Percentiles rank a stretch among this genome's conserved stretches.
These are phyloP conservation scores for Aspergillus cejpii DNA, from an alignment of 2,329 filamentous ascomycete species.

Conservation along the genomic window DNA sequence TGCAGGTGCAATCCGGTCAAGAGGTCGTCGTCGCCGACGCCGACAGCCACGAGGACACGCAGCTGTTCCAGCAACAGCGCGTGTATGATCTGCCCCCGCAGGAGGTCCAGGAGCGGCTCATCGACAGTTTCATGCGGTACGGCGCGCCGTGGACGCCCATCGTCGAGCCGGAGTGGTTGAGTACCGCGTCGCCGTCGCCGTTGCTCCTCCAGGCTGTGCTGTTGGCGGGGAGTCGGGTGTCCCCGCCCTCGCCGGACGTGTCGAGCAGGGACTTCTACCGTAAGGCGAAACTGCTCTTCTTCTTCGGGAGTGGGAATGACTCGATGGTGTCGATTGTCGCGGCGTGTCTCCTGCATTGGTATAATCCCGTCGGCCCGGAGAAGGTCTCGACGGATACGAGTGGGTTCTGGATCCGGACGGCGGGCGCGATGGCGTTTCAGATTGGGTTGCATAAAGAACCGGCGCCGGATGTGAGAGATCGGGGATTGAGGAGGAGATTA, in stretches of 20 bases:
- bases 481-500: conserved; percentile 36
- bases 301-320: conserved; percentile 30
- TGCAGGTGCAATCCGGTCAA: conserved; percentile 24
- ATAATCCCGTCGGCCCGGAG: conserved; percentile 40
- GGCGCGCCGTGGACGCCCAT: conserved; percentile 41
- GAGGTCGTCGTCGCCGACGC: conserved; percentile 20
- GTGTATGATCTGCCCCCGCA: conserved; percentile 20
- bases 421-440: conserved; percentile 40
- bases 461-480: conserved; percentile 27
- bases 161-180: conserved; percentile 37
- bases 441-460: conserved; percentile 41
- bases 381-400: conserved; percentile 38
- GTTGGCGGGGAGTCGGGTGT: conserved; percentile 39
- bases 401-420: conserved; percentile 39
- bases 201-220: conserved; percentile 34
- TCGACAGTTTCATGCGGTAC: conserved; percentile 38
- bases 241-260: conserved; percentile 27
- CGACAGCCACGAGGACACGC: conserved; percentile 17
- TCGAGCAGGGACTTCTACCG: conserved; percentile 28
- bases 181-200: conserved; percentile 27
- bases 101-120: conserved; percentile 31
- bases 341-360: conserved; percentile 39
- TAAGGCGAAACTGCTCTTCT: conserved; percentile 31
- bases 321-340: conserved; percentile 38
- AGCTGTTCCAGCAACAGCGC: conserved; percentile 22